Conservation (phyloP, 495 filamentous ascomycete genomes). For the Talaromyces adpressus region DNA sequence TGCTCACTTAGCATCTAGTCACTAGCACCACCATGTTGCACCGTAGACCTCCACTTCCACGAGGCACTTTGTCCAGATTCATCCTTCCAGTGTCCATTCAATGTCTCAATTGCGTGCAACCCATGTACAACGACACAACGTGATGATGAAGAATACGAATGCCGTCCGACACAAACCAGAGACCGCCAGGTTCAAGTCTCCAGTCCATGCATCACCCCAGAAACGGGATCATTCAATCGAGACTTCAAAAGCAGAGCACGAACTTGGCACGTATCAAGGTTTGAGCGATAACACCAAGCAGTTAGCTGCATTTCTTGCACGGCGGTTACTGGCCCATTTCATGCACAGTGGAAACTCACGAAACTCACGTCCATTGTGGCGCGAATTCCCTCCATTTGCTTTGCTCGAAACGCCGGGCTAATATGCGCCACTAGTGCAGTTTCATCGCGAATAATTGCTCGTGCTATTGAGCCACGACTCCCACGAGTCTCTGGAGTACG, state of each 20-base stretch:
- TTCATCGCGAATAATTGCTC: not conserved
- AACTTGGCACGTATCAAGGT: not conserved
- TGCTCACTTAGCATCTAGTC: no score
- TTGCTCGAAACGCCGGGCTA: not conserved
- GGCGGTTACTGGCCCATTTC: not conserved
- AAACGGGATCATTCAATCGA: not conserved
- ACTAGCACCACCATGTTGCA: no score
- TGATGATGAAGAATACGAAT: not conserved
- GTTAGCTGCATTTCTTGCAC: not conserved
- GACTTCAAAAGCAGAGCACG: not conserved
- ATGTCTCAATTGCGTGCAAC: not conserved
- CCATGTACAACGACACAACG: not conserved
- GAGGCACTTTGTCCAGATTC: not conserved
- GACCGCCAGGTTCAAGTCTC: no score
- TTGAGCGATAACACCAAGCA: not conserved
- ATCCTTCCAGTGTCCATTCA: no score
- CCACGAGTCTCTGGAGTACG: not conserved
- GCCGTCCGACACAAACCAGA: not conserved
- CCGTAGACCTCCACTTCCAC: not conserved
- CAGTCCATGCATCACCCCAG: not conserved
- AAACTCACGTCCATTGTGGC: not conserved
- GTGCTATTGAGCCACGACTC: not conserved
- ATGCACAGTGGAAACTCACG: not conserved
- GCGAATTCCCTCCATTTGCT: not conserved
- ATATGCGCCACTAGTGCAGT: constrained; percentile 5